Conservation (phyloP, 495 filamentous ascomycete genomes). For the Talaromyces trachyspermus region DNA sequence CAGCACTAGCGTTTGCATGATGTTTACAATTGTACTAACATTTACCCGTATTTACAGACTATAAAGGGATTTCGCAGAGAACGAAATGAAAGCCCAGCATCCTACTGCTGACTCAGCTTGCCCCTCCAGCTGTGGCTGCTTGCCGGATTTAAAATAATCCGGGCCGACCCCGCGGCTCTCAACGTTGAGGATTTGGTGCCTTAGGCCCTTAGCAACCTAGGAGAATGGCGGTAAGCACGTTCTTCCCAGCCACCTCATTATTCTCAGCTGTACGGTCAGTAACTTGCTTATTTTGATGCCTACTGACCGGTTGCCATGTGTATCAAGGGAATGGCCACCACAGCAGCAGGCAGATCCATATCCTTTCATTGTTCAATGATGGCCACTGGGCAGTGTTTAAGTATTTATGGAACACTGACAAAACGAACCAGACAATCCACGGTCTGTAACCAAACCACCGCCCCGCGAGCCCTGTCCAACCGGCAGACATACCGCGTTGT, state of each 20-base stretch:
- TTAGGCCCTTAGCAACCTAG: not conserved
- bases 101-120: too few species aligned
- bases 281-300: too few species aligned
- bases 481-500: not conserved
- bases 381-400: too few species aligned
- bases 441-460: not conserved
- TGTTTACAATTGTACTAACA: not conserved
- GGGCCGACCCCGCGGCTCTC: not conserved
- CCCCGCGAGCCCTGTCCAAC: not conserved
- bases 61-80: too few species aligned
- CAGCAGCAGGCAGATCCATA: not conserved
- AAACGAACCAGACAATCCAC: not conserved
- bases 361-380: too few species aligned
- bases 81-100: too few species aligned
- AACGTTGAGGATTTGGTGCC: not conserved
- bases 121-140: conserved; percentile 3
- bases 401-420: too few species aligned
- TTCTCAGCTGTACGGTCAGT: too few species aligned
- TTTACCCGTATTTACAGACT: not conserved
- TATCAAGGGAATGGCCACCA: too few species aligned
- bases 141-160: not conserved
- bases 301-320: too few species aligned
- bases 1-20: too few species aligned
- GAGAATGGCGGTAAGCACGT: not conserved
- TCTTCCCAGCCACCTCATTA: not conserved